Evolutionary conservation across 1,284 basidiomycete genomes (phyloP).

Genomic region (Austroboletus niveus): DNA sequence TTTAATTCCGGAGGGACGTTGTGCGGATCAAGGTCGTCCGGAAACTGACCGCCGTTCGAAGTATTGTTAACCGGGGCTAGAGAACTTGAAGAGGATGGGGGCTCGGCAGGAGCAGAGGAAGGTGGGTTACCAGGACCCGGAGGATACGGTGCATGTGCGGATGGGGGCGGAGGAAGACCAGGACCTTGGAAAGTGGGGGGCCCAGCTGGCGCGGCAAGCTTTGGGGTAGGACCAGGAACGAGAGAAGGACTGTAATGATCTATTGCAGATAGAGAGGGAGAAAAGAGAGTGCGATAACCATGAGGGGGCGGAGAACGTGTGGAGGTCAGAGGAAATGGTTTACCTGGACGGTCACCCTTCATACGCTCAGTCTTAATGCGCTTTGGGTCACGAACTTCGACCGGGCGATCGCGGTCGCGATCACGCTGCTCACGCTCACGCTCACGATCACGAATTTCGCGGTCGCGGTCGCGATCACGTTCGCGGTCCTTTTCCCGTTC

Average conservation of each 20-base stretch:
- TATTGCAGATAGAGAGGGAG: slow-evolving; percentile 20
- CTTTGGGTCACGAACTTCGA: slow-evolving; percentile 42
- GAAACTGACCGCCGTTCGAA: slow-evolving; percentile 37
- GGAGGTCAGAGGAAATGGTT: slow-evolving; percentile 23
- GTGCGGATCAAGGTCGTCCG: slow-evolving; percentile 48
- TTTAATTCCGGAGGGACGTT: slow-evolving; percentile 52
- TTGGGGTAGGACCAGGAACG: slow-evolving; percentile 33
- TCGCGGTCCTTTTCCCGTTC: slow-evolving; percentile 40
- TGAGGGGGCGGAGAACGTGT: slow-evolving; percentile 29
- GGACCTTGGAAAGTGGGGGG: slow-evolving; percentile 37
- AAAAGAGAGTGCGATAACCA: slow-evolving; percentile 26
- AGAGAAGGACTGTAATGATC: slow-evolving; percentile 38
- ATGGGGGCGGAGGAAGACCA: slow-evolving; percentile 36
- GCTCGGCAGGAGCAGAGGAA: slow-evolving; percentile 29
- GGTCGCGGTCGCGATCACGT: slow-evolving; percentile 38
- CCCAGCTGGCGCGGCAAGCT: slow-evolving; percentile 29
- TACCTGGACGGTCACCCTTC: slow-evolving; percentile 41
- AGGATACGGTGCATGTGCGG: slow-evolving; percentile 35
- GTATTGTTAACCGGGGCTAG: slow-evolving; percentile 27
- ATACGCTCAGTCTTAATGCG: slow-evolving; percentile 47
- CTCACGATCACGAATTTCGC: slow-evolving; percentile 37
- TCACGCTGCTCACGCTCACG: slow-evolving; percentile 39
- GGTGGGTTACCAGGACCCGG: slow-evolving; percentile 37
- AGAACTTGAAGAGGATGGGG: slow-evolving; percentile 18
- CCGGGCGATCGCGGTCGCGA: slow-evolving; percentile 35